Conservation (phyloP, 169 alveolate genomes). For the Plasmodium knowlesi region DNA sequence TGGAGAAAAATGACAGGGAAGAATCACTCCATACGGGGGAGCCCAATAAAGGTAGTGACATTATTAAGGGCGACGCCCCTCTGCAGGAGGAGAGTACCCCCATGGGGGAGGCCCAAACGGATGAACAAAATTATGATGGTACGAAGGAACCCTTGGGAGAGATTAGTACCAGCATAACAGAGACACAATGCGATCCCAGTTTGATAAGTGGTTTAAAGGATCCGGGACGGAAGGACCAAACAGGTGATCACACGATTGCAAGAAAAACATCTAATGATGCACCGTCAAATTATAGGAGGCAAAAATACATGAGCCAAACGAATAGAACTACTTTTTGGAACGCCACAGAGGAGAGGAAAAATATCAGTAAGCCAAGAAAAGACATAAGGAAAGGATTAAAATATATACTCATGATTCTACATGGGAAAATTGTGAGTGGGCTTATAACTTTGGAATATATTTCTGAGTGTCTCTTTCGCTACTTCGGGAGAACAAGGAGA, state of each 20-base stretch:
- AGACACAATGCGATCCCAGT: not conserved
- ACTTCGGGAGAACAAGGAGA: not conserved
- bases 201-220: not conserved
- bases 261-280: not conserved
- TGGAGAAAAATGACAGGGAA: not conserved
- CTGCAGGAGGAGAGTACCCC: not conserved
- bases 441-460: slow-evolving; percentile 13
- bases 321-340: not conserved
- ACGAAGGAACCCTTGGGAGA: not conserved
- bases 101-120: not conserved
- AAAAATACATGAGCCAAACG: not conserved
- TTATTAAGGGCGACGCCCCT: not conserved
- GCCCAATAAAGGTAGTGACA: not conserved
- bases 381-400: slow-evolving; percentile 13
- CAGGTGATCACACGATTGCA: not conserved
- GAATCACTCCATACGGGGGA: not conserved
- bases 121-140: not conserved
- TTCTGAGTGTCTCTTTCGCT: slow-evolving; percentile 5
- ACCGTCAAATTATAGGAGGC: not conserved
- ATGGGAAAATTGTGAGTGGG: slow-evolving; percentile 45
- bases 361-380: not conserved
- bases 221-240: not conserved
- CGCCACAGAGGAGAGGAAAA: not conserved
- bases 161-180: not conserved
- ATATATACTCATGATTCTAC: slow-evolving; percentile 24